phyloP scores from a whole-genome alignment of 495 filamentous ascomycete genomes.

The Hyaloscypha variabilis region DNA sequence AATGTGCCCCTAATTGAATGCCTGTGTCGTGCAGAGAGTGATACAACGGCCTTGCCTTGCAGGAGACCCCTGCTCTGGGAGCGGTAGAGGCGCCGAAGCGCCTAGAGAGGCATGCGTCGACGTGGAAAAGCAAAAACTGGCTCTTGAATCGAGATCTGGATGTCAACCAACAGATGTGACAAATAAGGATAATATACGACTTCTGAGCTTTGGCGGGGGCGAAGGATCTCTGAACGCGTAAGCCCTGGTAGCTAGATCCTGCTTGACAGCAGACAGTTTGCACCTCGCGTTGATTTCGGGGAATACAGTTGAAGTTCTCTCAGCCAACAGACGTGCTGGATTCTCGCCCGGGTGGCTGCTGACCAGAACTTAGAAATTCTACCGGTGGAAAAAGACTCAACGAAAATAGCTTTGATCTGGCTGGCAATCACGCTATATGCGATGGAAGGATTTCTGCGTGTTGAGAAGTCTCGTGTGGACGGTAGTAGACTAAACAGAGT shows the following conservation, averaged over 20 bases:
- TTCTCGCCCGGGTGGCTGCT: neutral
- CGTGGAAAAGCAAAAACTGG: neutral
- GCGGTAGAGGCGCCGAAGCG: slow-evolving; percentile 24
- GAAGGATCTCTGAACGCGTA: neutral
- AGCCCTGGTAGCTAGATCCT: neutral
- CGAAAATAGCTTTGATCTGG: neutral
- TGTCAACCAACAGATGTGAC: neutral
- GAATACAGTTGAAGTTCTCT: neutral
- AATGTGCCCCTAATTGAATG: neutral
- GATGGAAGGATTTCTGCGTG: neutral
- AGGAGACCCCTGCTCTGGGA: slow-evolving; percentile 9
- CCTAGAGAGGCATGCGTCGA: neutral
- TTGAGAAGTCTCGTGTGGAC: neutral
- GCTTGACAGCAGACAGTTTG: neutral
- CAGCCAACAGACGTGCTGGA: neutral
- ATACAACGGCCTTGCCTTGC: slow-evolving; percentile 16
- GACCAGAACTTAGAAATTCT: neutral
- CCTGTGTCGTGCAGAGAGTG: slow-evolving; percentile 12
- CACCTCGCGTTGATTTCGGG: neutral
- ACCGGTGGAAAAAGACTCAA: neutral
- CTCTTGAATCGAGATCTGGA: neutral
- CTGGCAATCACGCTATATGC: neutral
- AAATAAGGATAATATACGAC: slow-evolving; percentile 2
- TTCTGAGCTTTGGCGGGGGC: neutral
- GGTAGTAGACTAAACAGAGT: neutral